Conservation (phyloP, 1,284 basidiomycete genomes). For the Apiotrichum montevideense region DNA sequence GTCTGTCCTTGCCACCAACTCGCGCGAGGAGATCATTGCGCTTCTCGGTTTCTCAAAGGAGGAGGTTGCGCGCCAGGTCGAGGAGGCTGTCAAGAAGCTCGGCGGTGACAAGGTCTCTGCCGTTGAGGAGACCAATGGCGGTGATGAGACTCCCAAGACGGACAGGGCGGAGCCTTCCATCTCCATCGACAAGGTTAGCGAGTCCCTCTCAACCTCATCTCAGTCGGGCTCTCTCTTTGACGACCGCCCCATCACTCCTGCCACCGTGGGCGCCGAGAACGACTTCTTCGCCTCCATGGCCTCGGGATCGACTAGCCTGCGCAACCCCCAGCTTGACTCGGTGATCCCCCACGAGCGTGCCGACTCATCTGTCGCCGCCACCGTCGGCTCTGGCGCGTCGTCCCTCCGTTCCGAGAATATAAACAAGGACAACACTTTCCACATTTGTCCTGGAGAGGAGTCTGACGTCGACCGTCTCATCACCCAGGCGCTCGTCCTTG, state of each 20-base stretch:
- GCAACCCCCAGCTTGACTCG: conserved; percentile 56
- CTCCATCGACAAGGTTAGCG: background rate
- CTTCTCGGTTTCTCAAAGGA: conserved; percentile 89
- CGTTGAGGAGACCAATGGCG: conserved; percentile 1
- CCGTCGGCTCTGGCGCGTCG: conserved; percentile 76
- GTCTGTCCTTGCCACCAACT: conserved; percentile 83
- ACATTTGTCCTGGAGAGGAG: conserved; percentile 83
- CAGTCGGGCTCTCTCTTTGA: conserved; percentile 55
- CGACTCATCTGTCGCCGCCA: conserved; percentile 85
- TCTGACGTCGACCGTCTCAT: conserved; percentile 81
- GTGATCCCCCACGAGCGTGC: conserved; percentile 72
- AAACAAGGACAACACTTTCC: conserved; percentile 64
- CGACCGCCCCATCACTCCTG: conserved; percentile 34
- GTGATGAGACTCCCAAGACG: conserved; percentile 65
- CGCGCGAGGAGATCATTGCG: conserved; percentile 81
- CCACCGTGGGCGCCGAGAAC: conserved; percentile 61
- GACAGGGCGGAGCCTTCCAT: conserved; percentile 52
- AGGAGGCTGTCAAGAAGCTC: conserved; percentile 67
- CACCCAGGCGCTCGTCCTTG: conserved; percentile 87
- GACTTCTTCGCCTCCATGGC: conserved; percentile 76
- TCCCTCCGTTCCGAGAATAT: conserved; percentile 69
- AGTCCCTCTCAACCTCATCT: conserved; percentile 49
- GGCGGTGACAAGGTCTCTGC: conserved; percentile 23
- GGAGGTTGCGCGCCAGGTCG: conserved; percentile 72
- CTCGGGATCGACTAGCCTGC: conserved; percentile 39